Percentiles rank a stretch among this genome's conserved stretches.
Conservation (phyloP, 1,139 yeast genomes). For the Scheffersomyces insectosa region DNA sequence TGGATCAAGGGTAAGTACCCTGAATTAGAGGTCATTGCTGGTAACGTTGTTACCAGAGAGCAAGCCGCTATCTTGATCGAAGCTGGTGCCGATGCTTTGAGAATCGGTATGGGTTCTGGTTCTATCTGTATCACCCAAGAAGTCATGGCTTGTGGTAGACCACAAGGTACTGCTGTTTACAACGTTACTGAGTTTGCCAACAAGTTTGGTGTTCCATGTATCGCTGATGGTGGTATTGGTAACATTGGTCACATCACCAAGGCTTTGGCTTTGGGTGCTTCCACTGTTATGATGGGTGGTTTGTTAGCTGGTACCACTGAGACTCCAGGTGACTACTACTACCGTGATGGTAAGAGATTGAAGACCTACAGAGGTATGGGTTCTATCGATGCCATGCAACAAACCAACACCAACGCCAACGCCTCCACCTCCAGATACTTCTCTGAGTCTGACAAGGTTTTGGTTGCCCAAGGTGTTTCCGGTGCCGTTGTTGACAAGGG, state of each 20-base stretch:
- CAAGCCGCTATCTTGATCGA: conserved; percentile 95
- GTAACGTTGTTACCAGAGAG: conserved; percentile 98
- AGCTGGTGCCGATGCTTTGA: conserved; percentile 97
- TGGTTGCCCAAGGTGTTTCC: conserved; percentile 98
- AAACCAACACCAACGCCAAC: conserved; percentile 82
- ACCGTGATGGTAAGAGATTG: conserved; percentile 96
- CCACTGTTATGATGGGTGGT: conserved; percentile 99
- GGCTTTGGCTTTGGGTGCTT: conserved; percentile 96
- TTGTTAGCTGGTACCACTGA: conserved; percentile 98
- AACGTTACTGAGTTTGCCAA: conserved; percentile 85
- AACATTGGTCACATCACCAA: conserved; percentile 98
- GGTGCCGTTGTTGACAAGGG: conserved; percentile 98
- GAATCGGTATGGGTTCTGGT: conserved; percentile 99
- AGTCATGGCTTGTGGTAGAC: conserved; percentile 99
- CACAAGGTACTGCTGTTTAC: conserved; percentile 97
- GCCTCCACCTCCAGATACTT: conserved; percentile 98
- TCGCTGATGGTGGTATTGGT: conserved; percentile 99
- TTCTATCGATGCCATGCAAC: conserved; percentile 98
- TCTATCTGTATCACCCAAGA: conserved; percentile 99
- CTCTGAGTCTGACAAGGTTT: conserved; percentile 90
- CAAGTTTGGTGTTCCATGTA: conserved; percentile 91
- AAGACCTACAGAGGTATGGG: conserved; percentile 99
- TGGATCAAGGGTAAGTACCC: conserved; percentile 86
- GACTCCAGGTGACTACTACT: conserved; percentile 98
- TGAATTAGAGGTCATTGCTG: conserved; percentile 86